Evolutionary conservation across 2,329 filamentous ascomycete species (phyloP), one percentile per base, ranked within the genome.

Genomic region (Sarocladium oryzae): DNA sequence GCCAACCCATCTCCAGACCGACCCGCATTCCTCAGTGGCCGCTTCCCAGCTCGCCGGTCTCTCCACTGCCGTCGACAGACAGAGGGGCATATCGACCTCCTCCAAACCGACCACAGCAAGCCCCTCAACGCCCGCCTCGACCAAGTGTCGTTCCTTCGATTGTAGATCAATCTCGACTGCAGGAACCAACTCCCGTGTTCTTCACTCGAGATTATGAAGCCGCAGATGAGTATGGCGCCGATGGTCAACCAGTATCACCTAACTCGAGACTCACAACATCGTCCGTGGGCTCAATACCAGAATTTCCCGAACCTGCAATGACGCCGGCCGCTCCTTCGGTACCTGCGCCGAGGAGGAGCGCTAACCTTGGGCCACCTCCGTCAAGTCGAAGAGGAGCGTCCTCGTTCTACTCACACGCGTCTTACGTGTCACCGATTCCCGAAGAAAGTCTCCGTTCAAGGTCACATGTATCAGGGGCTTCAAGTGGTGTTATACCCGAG

Each of bases 391-490:
- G 81, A 57, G 81, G 81, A 1, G 76, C 74, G 24, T 84, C 81
- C 0, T 82, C 81, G 0, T 84, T 83, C 54, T 84, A 86, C 59
- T 86, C 84, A 2, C 79, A 76, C 56, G 68, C 74, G 11, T 86
- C 85, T 0, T 85, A 77, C 54, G 85, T 90, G 23, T 86, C 86
- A 0, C 86, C 87, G 0, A 90, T 91, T 50, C 84, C 83, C 1
- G 87, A 90, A 64, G 86, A 90, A 61, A 79, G 76, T 55, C 75
- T 79, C 0, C 72, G 76, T 21, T 70, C 75, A 3, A 70, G 74
- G 51, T 81, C 82, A 1, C 78, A 81, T 61, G 74, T 74, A 24
- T 89, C 86, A 0, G 85, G 81, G 60, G 86, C 81, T 20, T 89
- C 87, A 2, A 89, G 85, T 57, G 79, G 82, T 32, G 85, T 80